These are phyloP conservation scores for Scutellaria baicalensis DNA, from an alignment of 257 asterid species.

Conservation along the genomic window DNA sequence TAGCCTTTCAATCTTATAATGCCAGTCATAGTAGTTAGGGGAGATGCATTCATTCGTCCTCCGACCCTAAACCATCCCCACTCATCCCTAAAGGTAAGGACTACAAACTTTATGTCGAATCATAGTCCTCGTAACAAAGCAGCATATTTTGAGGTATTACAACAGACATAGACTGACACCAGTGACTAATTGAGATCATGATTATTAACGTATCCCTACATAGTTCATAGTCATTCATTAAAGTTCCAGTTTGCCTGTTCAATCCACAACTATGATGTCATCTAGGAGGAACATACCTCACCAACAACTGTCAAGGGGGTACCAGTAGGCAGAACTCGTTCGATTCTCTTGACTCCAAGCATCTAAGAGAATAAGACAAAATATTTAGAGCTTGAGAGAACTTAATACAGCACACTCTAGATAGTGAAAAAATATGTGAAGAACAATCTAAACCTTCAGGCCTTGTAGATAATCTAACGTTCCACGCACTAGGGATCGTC, in stretches of 20 bases:
- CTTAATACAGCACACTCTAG: background rate
- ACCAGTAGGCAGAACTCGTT: conserved; percentile 96
- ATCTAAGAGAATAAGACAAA: conserved; percentile 43
- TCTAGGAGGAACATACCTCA: conserved; percentile 57
- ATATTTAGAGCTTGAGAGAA: background rate
- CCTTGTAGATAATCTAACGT: conserved; percentile 97
- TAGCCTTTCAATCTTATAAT: background rate
- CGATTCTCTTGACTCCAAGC: conserved; percentile 98
- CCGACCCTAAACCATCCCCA: background rate
- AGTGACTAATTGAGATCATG: background rate
- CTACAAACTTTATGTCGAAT: background rate
- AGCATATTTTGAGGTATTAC: background rate
- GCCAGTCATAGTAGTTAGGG: background rate
- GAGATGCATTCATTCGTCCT: background rate
- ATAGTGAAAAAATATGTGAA: background rate
- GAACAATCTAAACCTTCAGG: conserved; percentile 58
- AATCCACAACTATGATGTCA: background rate
- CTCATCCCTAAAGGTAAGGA: background rate
- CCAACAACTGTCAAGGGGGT: conserved; percentile 95
- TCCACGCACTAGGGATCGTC: conserved; percentile 93
- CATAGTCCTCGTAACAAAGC: background rate
- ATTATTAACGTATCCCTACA: background rate
- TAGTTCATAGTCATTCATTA: background rate
- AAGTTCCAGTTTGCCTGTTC: background rate
- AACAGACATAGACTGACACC: background rate